Evolutionary conservation across 129 eudicot genomes (phyloP).

Genomic region (Oenanthe sinensis): DNA sequence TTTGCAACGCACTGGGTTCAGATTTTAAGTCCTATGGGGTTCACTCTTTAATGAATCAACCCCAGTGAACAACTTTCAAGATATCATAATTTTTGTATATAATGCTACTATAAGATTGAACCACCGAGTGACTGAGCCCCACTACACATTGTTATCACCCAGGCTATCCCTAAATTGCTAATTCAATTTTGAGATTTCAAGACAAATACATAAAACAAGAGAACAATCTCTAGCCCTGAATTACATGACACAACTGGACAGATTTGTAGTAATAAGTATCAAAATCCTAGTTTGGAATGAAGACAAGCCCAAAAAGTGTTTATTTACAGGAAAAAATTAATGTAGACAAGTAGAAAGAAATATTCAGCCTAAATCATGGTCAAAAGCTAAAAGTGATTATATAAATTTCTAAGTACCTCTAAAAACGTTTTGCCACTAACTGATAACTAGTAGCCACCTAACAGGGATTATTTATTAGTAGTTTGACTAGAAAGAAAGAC

Average conservation of each 20-base stretch:
- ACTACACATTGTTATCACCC: neutral
- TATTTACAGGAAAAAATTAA: neutral
- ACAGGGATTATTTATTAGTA: neutral
- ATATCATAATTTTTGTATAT: neutral
- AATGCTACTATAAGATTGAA: neutral
- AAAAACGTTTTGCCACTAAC: neutral
- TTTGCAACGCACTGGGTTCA: neutral
- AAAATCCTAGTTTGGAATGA: neutral
- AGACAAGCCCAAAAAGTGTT: neutral
- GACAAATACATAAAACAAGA: neutral
- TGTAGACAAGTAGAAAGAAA: neutral
- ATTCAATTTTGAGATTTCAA: neutral
- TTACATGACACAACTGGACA: neutral
- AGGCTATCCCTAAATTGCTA: neutral
- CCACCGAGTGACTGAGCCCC: neutral
- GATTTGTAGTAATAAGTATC: neutral
- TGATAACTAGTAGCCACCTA: slow-evolving; percentile 2
- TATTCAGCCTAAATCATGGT: neutral
- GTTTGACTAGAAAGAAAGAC: neutral
- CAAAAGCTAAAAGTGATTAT: neutral
- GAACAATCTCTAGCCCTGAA: neutral
- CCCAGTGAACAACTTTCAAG: neutral
- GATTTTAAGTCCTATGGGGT: neutral
- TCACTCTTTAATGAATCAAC: neutral
- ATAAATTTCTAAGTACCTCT: neutral